A percentile compares a stretch with the other conserved stretches of the same genome.
Evolutionary conservation across 257 asterid genomes (phyloP).

Genomic region (Primulina huaijiensis): DNA sequence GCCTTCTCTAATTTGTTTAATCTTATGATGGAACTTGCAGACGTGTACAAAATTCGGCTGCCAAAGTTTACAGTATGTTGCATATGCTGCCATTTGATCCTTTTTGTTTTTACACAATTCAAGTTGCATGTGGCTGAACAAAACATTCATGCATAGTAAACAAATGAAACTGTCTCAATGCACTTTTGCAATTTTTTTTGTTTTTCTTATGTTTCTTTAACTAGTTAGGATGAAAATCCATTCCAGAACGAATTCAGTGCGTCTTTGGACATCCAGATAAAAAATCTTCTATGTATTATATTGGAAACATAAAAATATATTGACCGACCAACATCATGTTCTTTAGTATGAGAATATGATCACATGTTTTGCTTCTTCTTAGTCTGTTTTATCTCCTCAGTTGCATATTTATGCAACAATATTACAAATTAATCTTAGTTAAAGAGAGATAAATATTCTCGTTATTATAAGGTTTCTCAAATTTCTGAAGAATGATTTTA

Average conservation of each 20-base stretch:
- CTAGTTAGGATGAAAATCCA: neutral
- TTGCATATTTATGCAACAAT: neutral
- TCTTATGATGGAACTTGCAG: conserved; percentile 97
- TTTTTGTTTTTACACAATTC: conserved; percentile 8
- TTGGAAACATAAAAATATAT: neutral
- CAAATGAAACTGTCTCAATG: neutral
- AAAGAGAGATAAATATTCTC: neutral
- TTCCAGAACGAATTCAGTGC: neutral
- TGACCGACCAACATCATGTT: neutral
- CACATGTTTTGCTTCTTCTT: neutral
- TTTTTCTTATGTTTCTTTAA: no score
- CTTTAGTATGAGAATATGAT: neutral
- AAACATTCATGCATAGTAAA: neutral
- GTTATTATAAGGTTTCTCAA: conserved; percentile 2
- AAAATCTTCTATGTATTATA: neutral
- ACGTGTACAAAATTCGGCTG: conserved; percentile 85
- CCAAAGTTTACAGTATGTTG: conserved; percentile 81
- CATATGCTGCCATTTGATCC: conserved; percentile 29
- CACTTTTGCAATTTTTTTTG: neutral
- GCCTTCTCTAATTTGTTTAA: conserved; percentile 92
- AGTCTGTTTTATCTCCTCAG: neutral
- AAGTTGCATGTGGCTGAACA: neutral
- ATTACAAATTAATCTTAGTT: neutral
- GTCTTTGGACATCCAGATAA: neutral
- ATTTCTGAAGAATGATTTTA: neutral